A percentile compares a stretch with the other conserved stretches of the same genome.
Evolutionary conservation across 352 stramenopile species (phyloP).

Genomic region (Globisporangium heterothallicum): DNA sequence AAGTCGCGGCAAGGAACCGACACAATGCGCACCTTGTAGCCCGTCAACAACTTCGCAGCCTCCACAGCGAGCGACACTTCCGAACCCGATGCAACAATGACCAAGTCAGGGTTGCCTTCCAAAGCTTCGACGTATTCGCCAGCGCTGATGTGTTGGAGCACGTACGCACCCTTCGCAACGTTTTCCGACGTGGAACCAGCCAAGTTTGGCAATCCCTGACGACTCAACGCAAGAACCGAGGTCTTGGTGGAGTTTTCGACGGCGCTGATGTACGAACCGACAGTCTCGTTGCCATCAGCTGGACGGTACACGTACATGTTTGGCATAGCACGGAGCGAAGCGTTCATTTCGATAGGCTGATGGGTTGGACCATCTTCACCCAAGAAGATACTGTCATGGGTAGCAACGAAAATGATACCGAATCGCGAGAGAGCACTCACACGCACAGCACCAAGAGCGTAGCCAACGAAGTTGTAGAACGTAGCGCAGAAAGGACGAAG

Average conservation of each 20-base stretch:
- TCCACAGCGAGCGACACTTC: conserved; percentile 95
- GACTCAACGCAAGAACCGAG: conserved; percentile 91
- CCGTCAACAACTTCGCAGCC: conserved; percentile 88
- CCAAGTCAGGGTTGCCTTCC: conserved; percentile 81
- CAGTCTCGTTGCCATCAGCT: conserved; percentile 98
- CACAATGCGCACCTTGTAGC: conserved; percentile 90
- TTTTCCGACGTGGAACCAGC: conserved; percentile 85
- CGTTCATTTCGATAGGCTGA: conserved; percentile 98
- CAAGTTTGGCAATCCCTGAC: conserved; percentile 90
- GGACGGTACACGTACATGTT: conserved; percentile 98
- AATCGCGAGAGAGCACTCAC: conserved; percentile 93
- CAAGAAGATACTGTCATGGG: conserved; percentile 99
- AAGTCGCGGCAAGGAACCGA: conserved; percentile 97
- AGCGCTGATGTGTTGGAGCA: conserved; percentile 75
- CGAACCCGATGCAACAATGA: conserved; percentile 92
- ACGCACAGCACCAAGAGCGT: conserved; percentile 94
- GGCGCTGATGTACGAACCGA: conserved; percentile 91
- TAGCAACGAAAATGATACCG: conserved; percentile 98
- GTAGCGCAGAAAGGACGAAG: conserved; percentile 98
- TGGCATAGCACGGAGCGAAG: conserved; percentile 93
- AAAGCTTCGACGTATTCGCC: conserved; percentile 67
- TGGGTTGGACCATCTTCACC: conserved; percentile 99
- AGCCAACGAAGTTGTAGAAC: conserved; percentile 99
- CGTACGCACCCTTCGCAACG: conserved; percentile 90
- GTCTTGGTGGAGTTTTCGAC: conserved; percentile 85